These are phyloP conservation scores for Lipomyces spencermartinsiae DNA, from an alignment of 805 yeast genomes.

Conservation along the genomic window DNA sequence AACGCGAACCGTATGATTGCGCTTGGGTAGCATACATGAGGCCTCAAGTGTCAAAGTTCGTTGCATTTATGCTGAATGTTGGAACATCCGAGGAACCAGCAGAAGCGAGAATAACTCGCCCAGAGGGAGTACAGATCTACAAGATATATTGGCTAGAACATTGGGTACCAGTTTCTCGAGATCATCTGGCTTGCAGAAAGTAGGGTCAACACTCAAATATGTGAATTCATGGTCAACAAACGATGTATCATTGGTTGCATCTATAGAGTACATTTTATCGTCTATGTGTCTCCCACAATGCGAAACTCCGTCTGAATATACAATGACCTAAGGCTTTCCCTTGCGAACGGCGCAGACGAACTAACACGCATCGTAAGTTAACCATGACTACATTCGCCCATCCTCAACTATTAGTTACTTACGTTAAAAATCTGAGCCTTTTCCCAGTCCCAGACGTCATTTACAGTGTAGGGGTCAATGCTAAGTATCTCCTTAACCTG, in stretches of 20 bases:
- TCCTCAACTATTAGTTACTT: constrained; percentile 13
- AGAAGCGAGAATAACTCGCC: too few relatives aligned
- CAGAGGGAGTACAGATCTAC: too few relatives aligned
- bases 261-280: not conserved
- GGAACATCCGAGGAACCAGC: too few relatives aligned
- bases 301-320: not conserved
- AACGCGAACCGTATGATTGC: too few relatives aligned
- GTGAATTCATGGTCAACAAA: too few relatives aligned
- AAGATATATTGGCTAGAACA: too few relatives aligned
- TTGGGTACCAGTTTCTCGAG: too few relatives aligned
- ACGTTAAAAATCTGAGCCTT: constrained; percentile 64
- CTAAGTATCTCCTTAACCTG: constrained; percentile 69
- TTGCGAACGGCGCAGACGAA: constrained; percentile 32
- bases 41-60: not conserved
- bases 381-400: not conserved
- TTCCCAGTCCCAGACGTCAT: constrained; percentile 79
- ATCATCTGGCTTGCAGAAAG: too few relatives aligned
- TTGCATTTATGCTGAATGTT: too few relatives aligned
- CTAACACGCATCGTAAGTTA: constrained; percentile 7
- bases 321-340: constrained; percentile 20
- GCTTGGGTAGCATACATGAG: not conserved
- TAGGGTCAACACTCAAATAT: too few relatives aligned
- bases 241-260: not conserved
- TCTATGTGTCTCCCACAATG: not conserved
- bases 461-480: constrained; percentile 64